Evolutionary conservation across 345 rosid genomes (phyloP), one percentile per base, ranked within the genome.

Genomic region (Odontarrhena argentea): DNA sequence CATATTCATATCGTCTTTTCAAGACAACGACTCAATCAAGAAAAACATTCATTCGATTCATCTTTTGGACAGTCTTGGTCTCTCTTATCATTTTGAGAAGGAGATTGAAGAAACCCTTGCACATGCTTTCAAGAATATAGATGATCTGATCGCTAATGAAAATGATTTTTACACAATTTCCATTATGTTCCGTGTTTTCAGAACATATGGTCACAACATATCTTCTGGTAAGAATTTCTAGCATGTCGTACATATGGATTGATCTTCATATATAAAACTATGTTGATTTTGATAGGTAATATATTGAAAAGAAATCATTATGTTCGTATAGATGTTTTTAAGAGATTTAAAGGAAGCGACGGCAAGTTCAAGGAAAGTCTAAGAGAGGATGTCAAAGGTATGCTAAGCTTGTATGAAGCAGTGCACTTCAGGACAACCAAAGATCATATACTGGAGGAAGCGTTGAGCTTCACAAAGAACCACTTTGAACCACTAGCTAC

Each of bases 331-430:
- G 85, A 76, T 60, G 79, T 70, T 4, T 79, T 81, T 63, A 68
- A 57, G 0, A 56, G 36, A 37, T 82, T 79, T 65, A 67, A 46
- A 63, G 79, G 58, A 24, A 9, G 74, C 0, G 24, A 70, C 10
- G 77, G 66, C 0, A 46, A 49, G 3, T 70, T 79, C 65, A 68
- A 68, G n/a, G 49, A 24, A 15, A 10, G 4, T 54, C 12, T 70
- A 7, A 4, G 1, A 10, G 8, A 51, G 0, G 86, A 82, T 63
- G 22, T 54, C 7, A 70, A 74, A 9, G 82, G 76, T 5, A 69
- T 79, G 32, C 9, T 77, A 47, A 71, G 80, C 26, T 50, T 82
- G 13, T 77, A 79, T 12, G 81, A 82, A 77, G 83, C 81, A 6
- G 46, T 75, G 5, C 36, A 62, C 15, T 59, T 75, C 1, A 15